A percentile compares a stretch with the other conserved stretches of the same genome.
Evolutionary conservation across 2,329 filamentous ascomycete genomes (phyloP).

Genomic region (Colletotrichum sidae): DNA sequence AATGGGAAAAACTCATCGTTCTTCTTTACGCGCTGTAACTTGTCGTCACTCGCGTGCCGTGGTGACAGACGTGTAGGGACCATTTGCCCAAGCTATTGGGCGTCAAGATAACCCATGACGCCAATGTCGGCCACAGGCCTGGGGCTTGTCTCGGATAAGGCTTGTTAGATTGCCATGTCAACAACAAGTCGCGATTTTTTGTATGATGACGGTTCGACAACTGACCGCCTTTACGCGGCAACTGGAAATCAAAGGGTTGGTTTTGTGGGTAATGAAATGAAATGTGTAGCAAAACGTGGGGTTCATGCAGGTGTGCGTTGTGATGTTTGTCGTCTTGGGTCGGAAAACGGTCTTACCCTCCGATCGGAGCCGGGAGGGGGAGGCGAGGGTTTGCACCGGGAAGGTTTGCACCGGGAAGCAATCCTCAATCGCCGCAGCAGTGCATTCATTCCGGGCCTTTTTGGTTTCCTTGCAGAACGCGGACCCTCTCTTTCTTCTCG

Average conservation of each 20-base stretch:
- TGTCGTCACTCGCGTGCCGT: too few species aligned
- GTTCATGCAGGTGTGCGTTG: conserved; percentile 10
- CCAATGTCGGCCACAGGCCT: too few species aligned
- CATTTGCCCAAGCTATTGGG: too few species aligned
- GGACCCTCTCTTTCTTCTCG: too few species aligned
- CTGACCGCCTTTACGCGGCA: conserved; percentile 16
- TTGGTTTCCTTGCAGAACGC: not conserved
- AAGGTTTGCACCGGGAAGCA: conserved; percentile 1
- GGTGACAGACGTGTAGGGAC: too few species aligned
- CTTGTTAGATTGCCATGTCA: too few species aligned
- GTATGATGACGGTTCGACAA: not conserved
- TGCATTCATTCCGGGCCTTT: not conserved
- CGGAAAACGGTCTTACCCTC: not conserved
- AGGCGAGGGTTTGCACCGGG: not conserved
- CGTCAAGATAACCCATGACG: too few species aligned
- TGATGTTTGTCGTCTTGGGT: not conserved
- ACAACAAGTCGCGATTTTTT: not conserved
- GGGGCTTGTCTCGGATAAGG: too few species aligned
- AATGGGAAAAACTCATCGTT: too few species aligned
- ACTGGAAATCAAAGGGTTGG: conserved; percentile 1
- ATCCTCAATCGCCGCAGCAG: conserved; percentile 6
- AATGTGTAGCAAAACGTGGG: conserved; percentile 4
- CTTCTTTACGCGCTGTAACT: too few species aligned
- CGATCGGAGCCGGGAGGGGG: conserved; percentile 16
- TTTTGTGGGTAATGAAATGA: conserved; percentile 17